These are phyloP conservation scores for Marvania coccoides DNA, from an alignment of 139 green algal genomes.

Conservation along the genomic window DNA sequence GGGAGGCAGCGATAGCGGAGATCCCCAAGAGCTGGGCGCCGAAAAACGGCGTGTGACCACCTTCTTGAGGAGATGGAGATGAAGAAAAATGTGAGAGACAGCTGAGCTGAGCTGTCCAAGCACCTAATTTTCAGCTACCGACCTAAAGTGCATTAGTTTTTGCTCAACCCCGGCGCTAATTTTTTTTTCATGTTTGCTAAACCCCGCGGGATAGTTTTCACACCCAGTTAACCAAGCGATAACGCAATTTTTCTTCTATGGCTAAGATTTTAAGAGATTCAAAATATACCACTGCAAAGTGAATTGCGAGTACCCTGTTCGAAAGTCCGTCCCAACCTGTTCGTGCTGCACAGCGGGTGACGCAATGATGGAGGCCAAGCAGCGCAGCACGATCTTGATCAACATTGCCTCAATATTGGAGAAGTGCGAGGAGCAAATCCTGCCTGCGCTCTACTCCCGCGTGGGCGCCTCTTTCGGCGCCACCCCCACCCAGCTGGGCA, in stretches of 20 bases:
- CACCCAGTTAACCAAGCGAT: not conserved
- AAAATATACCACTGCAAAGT: not conserved
- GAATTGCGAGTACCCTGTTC: not conserved
- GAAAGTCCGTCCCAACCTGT: not conserved
- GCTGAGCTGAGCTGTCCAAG: not conserved
- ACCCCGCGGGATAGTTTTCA: not conserved
- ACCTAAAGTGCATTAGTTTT: no score
- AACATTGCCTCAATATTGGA: slow-evolving; percentile 66
- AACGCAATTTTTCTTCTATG: no score
- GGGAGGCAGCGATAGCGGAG: slow-evolving; percentile 1
- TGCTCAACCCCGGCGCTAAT: not conserved
- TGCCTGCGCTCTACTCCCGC: slow-evolving; percentile 71
- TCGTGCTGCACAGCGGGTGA: not conserved
- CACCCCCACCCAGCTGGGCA: slow-evolving; percentile 58
- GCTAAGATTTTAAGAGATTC: not conserved
- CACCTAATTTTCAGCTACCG: not conserved
- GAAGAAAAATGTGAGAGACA: no score
- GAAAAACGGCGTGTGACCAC: not conserved
- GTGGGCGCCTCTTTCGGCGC: slow-evolving; percentile 50
- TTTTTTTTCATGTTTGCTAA: not conserved
- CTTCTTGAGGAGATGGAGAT: no score
- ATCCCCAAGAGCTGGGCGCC: slow-evolving; percentile 5
- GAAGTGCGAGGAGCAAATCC: slow-evolving; percentile 58
- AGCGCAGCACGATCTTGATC: slow-evolving; percentile 27
- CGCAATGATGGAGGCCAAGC: not conserved